Conservation (phyloP, 495 filamentous ascomycete genomes). For the Staphylotrichum tortipilum region DNA sequence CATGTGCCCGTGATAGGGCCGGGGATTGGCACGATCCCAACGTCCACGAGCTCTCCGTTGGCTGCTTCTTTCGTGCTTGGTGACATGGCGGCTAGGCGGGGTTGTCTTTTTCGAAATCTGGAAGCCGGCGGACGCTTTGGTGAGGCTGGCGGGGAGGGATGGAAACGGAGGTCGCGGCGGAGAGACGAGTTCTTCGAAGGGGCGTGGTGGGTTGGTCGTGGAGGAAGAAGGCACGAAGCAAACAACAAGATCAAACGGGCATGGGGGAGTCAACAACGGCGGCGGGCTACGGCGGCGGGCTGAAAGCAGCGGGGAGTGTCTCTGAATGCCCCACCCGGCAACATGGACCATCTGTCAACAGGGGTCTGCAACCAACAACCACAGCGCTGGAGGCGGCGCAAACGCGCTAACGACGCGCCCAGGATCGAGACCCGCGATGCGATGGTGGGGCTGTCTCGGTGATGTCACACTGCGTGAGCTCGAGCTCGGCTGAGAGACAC, state of each 20-base stretch:
- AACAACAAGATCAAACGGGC: no score
- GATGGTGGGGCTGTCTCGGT: no score
- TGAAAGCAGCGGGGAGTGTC: background rate
- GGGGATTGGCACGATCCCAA: conserved; percentile 26
- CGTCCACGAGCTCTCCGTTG: conserved; percentile 10
- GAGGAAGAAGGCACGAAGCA: background rate
- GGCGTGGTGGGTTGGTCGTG: no score
- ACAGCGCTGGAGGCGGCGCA: no score
- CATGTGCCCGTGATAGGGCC: conserved; percentile 33
- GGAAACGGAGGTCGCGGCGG: no score
- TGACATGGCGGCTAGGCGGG: conserved; percentile 5
- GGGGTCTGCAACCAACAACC: background rate
- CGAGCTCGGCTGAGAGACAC: no score
- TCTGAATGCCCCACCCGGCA: background rate
- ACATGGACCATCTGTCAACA: background rate
- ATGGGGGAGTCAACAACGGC: no score
- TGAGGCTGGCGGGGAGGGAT: background rate
- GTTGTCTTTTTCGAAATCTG: background rate
- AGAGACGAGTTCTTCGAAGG: no score
- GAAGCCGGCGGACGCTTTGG: background rate
- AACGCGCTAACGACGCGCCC: no score
- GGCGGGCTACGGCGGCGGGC: no score
- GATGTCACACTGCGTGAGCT: no score
- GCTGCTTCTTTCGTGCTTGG: background rate
- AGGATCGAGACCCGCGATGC: no score